A percentile compares a stretch with the other conserved stretches of the same genome.
These are phyloP conservation scores for Colletotrichum melonis DNA, from an alignment of 2,329 filamentous ascomycete genomes.

Conservation along the genomic window DNA sequence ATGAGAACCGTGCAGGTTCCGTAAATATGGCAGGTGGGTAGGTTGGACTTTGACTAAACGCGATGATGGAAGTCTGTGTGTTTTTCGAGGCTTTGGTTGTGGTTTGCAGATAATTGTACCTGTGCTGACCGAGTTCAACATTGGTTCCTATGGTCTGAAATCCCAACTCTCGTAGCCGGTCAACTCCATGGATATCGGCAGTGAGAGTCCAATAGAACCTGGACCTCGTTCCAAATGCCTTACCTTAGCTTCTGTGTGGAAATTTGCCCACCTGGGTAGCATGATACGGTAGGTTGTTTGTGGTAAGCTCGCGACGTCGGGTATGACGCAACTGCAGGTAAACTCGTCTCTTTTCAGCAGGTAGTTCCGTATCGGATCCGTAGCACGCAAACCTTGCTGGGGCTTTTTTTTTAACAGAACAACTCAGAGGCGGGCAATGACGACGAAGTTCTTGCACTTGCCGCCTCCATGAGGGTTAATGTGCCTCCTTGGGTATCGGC, in stretches of 20 bases:
- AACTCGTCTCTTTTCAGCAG: neutral
- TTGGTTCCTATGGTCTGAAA: neutral
- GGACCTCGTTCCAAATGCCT: too few relatives aligned
- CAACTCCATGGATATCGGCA: too few relatives aligned
- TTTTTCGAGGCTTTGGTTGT: neutral
- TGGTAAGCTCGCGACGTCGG: neutral
- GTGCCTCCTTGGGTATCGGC: slow-evolving; percentile 12
- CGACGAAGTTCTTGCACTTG: neutral
- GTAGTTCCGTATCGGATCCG: neutral
- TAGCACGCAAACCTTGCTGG: neutral
- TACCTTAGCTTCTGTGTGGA: neutral
- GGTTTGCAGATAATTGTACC: too few relatives aligned
- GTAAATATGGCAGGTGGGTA: slow-evolving; percentile 23
- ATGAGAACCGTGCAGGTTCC: slow-evolving; percentile 21
- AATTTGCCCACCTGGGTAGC: neutral
- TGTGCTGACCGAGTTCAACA: neutral
- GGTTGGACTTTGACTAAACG: slow-evolving; percentile 2
- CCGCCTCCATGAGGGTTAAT: neutral
- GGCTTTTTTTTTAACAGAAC: too few relatives aligned
- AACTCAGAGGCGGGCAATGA: neutral
- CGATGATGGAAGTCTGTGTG: slow-evolving; percentile 23
- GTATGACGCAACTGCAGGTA: slow-evolving; percentile 13
- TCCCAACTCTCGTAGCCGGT: too few relatives aligned
- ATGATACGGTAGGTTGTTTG: neutral
- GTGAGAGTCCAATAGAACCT: too few relatives aligned